A percentile compares a stretch with the other conserved stretches of the same genome.
Conservation (phyloP, 2,329 filamentous ascomycete genomes). For the Falciphora oryzae region DNA sequence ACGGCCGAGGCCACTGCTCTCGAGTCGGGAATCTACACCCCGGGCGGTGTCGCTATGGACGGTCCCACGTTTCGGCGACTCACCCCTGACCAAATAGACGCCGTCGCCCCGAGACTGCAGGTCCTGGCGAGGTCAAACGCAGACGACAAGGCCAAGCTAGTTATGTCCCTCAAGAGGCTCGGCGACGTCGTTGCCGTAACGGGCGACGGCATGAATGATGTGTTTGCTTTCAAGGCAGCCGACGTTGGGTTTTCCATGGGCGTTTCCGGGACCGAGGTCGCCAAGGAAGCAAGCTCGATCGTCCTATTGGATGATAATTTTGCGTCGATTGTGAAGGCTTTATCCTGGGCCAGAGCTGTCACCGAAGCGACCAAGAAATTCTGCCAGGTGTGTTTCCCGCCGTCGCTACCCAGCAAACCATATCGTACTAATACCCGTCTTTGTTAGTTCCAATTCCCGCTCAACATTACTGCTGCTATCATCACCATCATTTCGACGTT, state of each 20-base stretch:
- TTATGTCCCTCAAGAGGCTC: slow-evolving; percentile 35
- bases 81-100: slow-evolving; percentile 43
- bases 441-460: slow-evolving; percentile 57
- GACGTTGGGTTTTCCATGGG: slow-evolving; percentile 61
- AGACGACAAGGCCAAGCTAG: slow-evolving; percentile 45
- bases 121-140: slow-evolving; percentile 47
- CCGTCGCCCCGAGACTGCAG: slow-evolving; percentile 42
- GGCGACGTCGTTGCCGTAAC: slow-evolving; percentile 43
- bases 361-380: slow-evolving; percentile 58
- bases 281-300: slow-evolving; percentile 57
- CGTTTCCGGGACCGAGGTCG: slow-evolving; percentile 54
- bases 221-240: slow-evolving; percentile 52
- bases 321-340: slow-evolving; percentile 51
- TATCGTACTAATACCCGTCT: too few relatives aligned
- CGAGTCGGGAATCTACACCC: slow-evolving; percentile 44
- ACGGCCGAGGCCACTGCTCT: slow-evolving; percentile 53
- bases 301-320: slow-evolving; percentile 59
- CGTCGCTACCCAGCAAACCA: too few relatives aligned
- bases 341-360: slow-evolving; percentile 57
- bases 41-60: slow-evolving; percentile 50
- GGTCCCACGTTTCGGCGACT: slow-evolving; percentile 48
- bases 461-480: slow-evolving; percentile 56
- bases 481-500: slow-evolving; percentile 55
- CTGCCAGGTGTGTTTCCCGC: too few relatives aligned
- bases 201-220: slow-evolving; percentile 58